Evolutionary conservation across 2,329 filamentous ascomycete genomes (phyloP).

Genomic region (Exophiala sp.): DNA sequence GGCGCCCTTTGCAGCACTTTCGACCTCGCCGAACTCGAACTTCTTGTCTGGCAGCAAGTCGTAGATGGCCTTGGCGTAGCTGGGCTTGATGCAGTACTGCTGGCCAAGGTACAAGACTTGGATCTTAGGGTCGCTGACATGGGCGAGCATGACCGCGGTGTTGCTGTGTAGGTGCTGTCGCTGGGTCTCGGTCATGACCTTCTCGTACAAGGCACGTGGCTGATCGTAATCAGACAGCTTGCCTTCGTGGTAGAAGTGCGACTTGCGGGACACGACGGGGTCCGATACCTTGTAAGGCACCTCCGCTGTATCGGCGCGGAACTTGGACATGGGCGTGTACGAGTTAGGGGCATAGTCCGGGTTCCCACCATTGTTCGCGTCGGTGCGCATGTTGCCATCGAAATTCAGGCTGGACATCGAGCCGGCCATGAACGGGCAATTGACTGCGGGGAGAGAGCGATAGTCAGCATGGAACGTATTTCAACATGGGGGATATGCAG

Average conservation of each 20-base stretch:
- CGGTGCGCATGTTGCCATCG: constrained; percentile 35
- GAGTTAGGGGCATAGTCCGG: constrained; percentile 50
- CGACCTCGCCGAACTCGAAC: constrained; percentile 45
- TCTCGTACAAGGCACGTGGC: constrained; percentile 44
- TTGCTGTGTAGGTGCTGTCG: constrained; percentile 46
- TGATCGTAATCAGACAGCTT: constrained; percentile 50
- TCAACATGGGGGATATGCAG: too few relatives aligned
- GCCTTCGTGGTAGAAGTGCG: constrained; percentile 52
- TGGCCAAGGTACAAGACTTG: constrained; percentile 51
- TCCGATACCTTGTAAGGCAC: constrained; percentile 47
- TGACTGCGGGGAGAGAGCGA: constrained; percentile 8
- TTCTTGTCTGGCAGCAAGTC: constrained; percentile 40
- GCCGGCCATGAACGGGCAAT: constrained; percentile 35
- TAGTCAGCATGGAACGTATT: too few relatives aligned
- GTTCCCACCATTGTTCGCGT: constrained; percentile 44
- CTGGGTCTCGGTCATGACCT: constrained; percentile 44
- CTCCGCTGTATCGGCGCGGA: constrained; percentile 48
- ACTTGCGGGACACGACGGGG: constrained; percentile 47
- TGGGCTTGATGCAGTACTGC: constrained; percentile 45
- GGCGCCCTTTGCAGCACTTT: constrained; percentile 42
- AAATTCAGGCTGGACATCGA: constrained; percentile 46
- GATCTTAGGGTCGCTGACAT: constrained; percentile 42
- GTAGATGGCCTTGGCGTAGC: constrained; percentile 46
- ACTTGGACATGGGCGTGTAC: constrained; percentile 42
- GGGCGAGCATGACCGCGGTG: constrained; percentile 43